A percentile compares a stretch with the other conserved stretches of the same genome.
phyloP scores from a whole-genome alignment of 2,329 filamentous ascomycete genomes.

The Bisporella sp. region DNA sequence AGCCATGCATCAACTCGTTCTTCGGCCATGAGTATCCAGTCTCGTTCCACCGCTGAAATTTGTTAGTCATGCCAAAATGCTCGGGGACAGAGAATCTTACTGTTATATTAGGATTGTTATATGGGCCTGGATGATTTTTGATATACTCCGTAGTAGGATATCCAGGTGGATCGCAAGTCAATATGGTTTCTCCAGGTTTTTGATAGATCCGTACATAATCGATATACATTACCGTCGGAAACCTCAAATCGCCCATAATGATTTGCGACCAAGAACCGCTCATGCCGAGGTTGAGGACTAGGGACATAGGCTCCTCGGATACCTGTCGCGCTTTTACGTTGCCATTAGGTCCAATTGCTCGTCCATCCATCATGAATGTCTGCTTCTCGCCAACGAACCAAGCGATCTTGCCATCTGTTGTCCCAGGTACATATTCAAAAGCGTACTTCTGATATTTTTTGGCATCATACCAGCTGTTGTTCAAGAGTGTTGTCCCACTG shows the following conservation, averaged over 20 bases:
- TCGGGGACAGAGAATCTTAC: constrained; percentile 28
- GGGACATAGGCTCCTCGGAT: constrained; percentile 45
- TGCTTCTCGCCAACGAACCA: constrained; percentile 46
- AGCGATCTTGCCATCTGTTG: constrained; percentile 33
- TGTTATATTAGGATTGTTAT: constrained; percentile 49
- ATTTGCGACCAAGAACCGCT: constrained; percentile 43
- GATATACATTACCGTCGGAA: constrained; percentile 44
- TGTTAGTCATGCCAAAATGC: background rate
- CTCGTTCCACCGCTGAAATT: background rate
- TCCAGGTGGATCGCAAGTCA: constrained; percentile 49
- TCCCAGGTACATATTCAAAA: constrained; percentile 46
- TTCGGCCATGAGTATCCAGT: constrained; percentile 1
- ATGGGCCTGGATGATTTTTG: constrained; percentile 50
- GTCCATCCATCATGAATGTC: constrained; percentile 43
- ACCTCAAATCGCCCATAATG: constrained; percentile 35
- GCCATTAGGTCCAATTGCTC: constrained; percentile 45
- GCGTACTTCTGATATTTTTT: constrained; percentile 46
- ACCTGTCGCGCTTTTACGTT: constrained; percentile 42
- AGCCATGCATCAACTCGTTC: constrained; percentile 1
- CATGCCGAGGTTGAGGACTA: constrained; percentile 46
- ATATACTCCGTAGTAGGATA: constrained; percentile 65
- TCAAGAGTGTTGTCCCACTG: constrained; percentile 45
- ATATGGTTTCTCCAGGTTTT: constrained; percentile 35
- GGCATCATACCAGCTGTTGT: constrained; percentile 48
- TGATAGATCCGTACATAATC: constrained; percentile 51